These are phyloP conservation scores for Nothophoma quercina DNA, from an alignment of 2,329 filamentous ascomycete species.

Conservation along the genomic window DNA sequence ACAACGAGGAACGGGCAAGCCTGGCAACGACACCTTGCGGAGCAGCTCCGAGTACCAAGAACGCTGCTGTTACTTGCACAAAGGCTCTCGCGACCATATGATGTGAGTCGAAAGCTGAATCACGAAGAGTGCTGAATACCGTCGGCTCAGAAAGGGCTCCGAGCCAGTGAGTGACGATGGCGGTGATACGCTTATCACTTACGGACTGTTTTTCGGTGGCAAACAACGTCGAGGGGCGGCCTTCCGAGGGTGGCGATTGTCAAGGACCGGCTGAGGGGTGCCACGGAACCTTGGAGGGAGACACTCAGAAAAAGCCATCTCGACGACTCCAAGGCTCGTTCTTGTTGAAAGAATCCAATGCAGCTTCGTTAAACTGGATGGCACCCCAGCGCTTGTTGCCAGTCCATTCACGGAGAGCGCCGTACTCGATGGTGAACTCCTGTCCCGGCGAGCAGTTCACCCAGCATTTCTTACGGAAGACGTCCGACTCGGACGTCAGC, in stretches of 20 bases:
- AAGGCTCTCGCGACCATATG: no score
- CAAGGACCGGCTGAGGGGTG: background rate
- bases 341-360: constrained; percentile 10
- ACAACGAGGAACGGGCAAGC: background rate
- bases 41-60: no score
- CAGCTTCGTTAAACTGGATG: constrained; percentile 16
- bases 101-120: no score
- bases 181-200: constrained; percentile 2
- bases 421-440: constrained; percentile 25
- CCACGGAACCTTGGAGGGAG: background rate
- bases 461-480: constrained; percentile 27
- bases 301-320: constrained; percentile 2
- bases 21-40: no score
- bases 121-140: no score
- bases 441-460: constrained; percentile 24
- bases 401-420: constrained; percentile 20
- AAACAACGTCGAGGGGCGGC: background rate
- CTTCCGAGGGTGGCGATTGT: background rate
- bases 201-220: constrained; percentile 1
- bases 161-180: background rate
- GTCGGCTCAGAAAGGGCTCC: no score
- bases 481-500: constrained; percentile 18
- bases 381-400: constrained; percentile 1
- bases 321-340: constrained; percentile 13
- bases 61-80: no score